Evolutionary conservation across 2,329 filamentous ascomycete genomes (phyloP).

Genomic region (Xylariales sp.): DNA sequence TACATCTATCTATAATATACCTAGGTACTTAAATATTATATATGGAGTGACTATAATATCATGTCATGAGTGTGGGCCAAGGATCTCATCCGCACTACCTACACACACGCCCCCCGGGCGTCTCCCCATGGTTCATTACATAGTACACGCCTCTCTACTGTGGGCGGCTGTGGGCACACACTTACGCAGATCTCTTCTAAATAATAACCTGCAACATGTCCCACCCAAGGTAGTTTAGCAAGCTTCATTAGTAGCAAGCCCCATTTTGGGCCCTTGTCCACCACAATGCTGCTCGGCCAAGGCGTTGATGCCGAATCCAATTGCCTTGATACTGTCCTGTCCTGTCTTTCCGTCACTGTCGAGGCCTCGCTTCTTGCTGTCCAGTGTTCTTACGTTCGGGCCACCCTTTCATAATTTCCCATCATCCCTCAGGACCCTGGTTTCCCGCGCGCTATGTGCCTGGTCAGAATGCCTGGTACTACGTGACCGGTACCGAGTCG

Average conservation of each 20-base stretch:
- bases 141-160: slow-evolving; percentile 31
- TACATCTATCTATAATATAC: not conserved
- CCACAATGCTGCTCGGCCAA: slow-evolving; percentile 42
- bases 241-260: slow-evolving; percentile 44
- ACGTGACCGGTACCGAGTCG: slow-evolving; percentile 35
- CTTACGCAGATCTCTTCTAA: slow-evolving; percentile 47
- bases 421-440: slow-evolving; percentile 36
- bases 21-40: not conserved
- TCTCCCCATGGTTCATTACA: slow-evolving; percentile 37
- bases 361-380: slow-evolving; percentile 28
- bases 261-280: slow-evolving; percentile 40
- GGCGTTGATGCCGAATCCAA: slow-evolving; percentile 41
- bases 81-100: slow-evolving; percentile 17
- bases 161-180: slow-evolving; percentile 32
- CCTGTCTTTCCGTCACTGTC: slow-evolving; percentile 8
- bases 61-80: slow-evolving; percentile 30
- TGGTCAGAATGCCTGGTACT: slow-evolving; percentile 19
- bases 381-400: slow-evolving; percentile 32
- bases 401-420: slow-evolving; percentile 41
- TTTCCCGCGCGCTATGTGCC: slow-evolving; percentile 27
- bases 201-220: slow-evolving; percentile 42
- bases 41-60: slow-evolving; percentile 22
- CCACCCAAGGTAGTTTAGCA: slow-evolving; percentile 36
- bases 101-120: slow-evolving; percentile 33
- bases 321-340: slow-evolving; percentile 25